These are phyloP conservation scores for Neurospora cerealis DNA, from an alignment of 495 filamentous ascomycete species.

Conservation along the genomic window DNA sequence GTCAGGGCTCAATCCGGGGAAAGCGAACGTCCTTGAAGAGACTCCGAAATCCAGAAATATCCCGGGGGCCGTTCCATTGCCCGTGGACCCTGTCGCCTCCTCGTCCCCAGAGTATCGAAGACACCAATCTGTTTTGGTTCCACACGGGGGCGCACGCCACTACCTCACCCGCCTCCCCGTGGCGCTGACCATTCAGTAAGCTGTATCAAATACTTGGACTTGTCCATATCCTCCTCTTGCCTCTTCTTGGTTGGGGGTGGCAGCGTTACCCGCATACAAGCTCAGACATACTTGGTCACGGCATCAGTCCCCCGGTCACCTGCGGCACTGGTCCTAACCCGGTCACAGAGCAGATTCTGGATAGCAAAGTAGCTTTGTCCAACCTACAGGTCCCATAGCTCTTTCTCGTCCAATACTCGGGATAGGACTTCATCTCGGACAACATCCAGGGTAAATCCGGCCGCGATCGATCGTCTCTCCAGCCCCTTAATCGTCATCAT, in stretches of 20 bases:
- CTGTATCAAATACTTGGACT: constrained; percentile 1
- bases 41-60: not conserved
- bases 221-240: not conserved
- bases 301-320: not conserved
- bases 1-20: not conserved
- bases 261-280: constrained; percentile 3
- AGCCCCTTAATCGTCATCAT: constrained; percentile 31
- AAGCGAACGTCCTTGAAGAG: not conserved
- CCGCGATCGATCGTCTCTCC: constrained; percentile 1
- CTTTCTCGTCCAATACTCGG: not conserved
- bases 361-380: not conserved
- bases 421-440: not conserved
- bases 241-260: not conserved
- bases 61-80: not conserved
- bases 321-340: not conserved
- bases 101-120: not conserved
- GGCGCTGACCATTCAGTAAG: constrained; percentile 1
- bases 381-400: not conserved
- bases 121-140: constrained; percentile 4
- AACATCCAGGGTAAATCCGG: constrained; percentile 12
- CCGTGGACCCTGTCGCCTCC: constrained; percentile 12
- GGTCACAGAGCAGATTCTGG: not conserved
- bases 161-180: not conserved
- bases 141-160: not conserved
- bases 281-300: not conserved